Evolutionary conservation across 192 early-diverging fungal species (phyloP).

Genomic region (Podochytrium sp.): DNA sequence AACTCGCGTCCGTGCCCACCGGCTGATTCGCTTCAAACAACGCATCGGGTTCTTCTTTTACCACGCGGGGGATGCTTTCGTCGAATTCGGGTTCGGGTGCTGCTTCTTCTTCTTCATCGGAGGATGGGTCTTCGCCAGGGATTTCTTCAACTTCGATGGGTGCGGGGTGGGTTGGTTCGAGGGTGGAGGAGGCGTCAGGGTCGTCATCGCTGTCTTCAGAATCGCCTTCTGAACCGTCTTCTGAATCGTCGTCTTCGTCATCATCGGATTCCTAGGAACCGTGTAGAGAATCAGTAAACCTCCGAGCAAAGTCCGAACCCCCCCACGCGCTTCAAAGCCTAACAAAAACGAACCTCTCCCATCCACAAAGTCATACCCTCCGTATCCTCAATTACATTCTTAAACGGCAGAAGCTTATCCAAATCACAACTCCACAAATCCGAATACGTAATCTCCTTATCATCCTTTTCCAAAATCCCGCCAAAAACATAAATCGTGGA

Average conservation of each 20-base stretch:
- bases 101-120: conserved; percentile 32
- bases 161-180: neutral
- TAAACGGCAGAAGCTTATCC: conserved; percentile 68
- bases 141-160: neutral
- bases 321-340: too few species aligned
- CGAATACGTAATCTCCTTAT: conserved; percentile 62
- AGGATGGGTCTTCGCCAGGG: conserved; percentile 7
- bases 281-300: too few species aligned
- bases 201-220: conserved; percentile 41
- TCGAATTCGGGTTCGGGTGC: conserved; percentile 38
- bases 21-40: conserved; percentile 23
- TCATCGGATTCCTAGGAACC: conserved; percentile 14
- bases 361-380: conserved; percentile 49
- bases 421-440: conserved; percentile 68
- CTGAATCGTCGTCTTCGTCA: conserved; percentile 35
- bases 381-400: conserved; percentile 47
- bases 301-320: too few species aligned
- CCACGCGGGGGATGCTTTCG: conserved; percentile 14
- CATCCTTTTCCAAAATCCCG: conserved; percentile 66
- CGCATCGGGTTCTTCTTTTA: conserved; percentile 47
- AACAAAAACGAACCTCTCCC: conserved; percentile 49
- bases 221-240: conserved; percentile 33
- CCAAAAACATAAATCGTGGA: conserved; percentile 64
- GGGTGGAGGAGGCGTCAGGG: neutral
- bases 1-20: conserved; percentile 13